Conservation (phyloP, 805 yeast species). For the Barnettozyma vustinii region DNA sequence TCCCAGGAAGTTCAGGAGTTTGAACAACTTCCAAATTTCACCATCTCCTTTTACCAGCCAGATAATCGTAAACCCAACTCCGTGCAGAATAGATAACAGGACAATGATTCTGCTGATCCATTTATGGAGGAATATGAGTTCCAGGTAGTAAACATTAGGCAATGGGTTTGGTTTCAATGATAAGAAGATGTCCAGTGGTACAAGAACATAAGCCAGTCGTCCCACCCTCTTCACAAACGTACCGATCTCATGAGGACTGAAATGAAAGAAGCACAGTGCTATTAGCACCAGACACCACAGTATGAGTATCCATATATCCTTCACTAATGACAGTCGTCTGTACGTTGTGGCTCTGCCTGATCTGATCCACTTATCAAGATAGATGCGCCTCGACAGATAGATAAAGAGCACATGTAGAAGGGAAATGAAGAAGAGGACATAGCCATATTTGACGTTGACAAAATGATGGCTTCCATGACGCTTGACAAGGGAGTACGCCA, state of each 20-base stretch:
- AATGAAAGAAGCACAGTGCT: slow-evolving; percentile 32
- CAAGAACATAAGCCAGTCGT: slow-evolving; percentile 50
- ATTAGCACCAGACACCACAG: slow-evolving; percentile 31
- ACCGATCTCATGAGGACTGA: slow-evolving; percentile 28
- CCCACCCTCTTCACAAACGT: slow-evolving; percentile 53
- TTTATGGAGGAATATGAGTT: slow-evolving; percentile 54
- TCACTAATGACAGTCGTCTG: slow-evolving; percentile 28
- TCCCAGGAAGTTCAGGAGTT: slow-evolving; percentile 47
- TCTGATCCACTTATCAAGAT: slow-evolving; percentile 32
- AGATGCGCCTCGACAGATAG: slow-evolving; percentile 28
- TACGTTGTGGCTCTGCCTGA: slow-evolving; percentile 34
- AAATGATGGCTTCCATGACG: slow-evolving; percentile 52
- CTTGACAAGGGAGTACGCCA: slow-evolving; percentile 10
- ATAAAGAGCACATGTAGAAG: slow-evolving; percentile 34
- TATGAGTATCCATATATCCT: slow-evolving; percentile 31
- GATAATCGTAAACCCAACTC: slow-evolving; percentile 42
- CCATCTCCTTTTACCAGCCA: slow-evolving; percentile 41
- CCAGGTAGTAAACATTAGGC: slow-evolving; percentile 45
- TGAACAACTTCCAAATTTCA: slow-evolving; percentile 30
- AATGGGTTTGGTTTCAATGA: slow-evolving; percentile 52
- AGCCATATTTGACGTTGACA: slow-evolving; percentile 59
- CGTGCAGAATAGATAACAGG: slow-evolving; percentile 41
- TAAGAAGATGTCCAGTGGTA: slow-evolving; percentile 53
- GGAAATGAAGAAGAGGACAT: slow-evolving; percentile 40
- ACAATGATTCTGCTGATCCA: slow-evolving; percentile 63